Evolutionary conservation across 768 basidiomycete species (phyloP).

Genomic region (Leccinum longicurvipes): DNA sequence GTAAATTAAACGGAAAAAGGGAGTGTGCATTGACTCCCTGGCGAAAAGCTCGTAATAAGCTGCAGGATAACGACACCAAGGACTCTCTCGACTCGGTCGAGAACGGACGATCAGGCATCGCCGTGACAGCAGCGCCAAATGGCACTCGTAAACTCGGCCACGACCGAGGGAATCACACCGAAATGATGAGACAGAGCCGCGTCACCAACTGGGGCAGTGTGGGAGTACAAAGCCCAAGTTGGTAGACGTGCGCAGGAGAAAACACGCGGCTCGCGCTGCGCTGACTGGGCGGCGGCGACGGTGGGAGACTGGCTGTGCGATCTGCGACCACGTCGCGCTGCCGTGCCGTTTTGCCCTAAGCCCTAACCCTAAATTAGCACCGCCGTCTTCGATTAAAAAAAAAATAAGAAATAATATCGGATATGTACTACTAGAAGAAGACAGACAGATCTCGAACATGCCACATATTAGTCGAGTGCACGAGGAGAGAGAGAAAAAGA

Average conservation of each 20-base stretch:
- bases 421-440: not conserved
- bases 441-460: constrained; percentile 13
- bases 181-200: not conserved
- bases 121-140: not conserved
- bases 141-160: not conserved
- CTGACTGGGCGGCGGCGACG: constrained; percentile 2
- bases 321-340: not conserved
- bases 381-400: not conserved
- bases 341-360: constrained; percentile 18
- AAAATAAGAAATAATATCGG: not conserved
- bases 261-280: constrained; percentile 20
- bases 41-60: constrained; percentile 7
- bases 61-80: not conserved
- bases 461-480: not conserved
- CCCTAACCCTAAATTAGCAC: constrained; percentile 30
- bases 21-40: not conserved
- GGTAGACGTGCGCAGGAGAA: constrained; percentile 6
- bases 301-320: constrained; percentile 17
- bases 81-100: not conserved
- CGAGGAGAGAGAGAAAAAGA: constrained; percentile 1
- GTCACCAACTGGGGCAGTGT: not conserved
- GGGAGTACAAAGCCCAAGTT: not conserved
- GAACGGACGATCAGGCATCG: not conserved
- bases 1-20: constrained; percentile 3
- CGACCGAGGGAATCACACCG: not conserved